A percentile compares a stretch with the other conserved stretches of the same genome.
Evolutionary conservation across 1,284 basidiomycete genomes (phyloP).

Genomic region (Ceratobasidium sp.): DNA sequence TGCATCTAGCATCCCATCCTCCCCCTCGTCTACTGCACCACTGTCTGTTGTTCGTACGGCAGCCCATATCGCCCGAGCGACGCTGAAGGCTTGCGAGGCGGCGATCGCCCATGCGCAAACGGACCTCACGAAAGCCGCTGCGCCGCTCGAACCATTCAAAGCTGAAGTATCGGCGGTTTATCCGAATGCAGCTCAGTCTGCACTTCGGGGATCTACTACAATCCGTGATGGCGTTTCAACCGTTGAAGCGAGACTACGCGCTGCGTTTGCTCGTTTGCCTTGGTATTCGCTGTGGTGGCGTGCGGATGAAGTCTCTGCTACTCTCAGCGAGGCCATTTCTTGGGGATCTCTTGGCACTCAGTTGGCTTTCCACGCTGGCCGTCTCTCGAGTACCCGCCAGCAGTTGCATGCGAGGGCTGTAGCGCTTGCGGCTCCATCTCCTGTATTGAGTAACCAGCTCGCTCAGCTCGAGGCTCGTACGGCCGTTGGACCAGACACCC

Average conservation of each 20-base stretch:
- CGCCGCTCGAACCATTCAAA: slow-evolving; percentile 28
- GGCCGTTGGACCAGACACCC: slow-evolving; percentile 18
- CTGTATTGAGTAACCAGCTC: slow-evolving; percentile 25
- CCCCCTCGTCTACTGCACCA: slow-evolving; percentile 19
- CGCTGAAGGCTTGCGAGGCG: slow-evolving; percentile 22
- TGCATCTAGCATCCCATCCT: slow-evolving; percentile 25
- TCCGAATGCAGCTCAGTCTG: slow-evolving; percentile 7
- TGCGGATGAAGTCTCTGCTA: slow-evolving; percentile 39
- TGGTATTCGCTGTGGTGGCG: slow-evolving; percentile 46
- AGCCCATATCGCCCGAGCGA: slow-evolving; percentile 23
- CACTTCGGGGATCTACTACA: slow-evolving; percentile 25
- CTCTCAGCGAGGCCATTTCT: slow-evolving; percentile 22
- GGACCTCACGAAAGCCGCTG: background rate
- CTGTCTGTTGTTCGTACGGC: slow-evolving; percentile 19
- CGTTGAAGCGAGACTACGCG: slow-evolving; percentile 23
- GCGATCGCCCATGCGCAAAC: slow-evolving; percentile 24
- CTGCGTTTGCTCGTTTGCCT: slow-evolving; percentile 33
- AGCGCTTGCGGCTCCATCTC: slow-evolving; percentile 16
- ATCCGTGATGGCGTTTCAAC: slow-evolving; percentile 31
- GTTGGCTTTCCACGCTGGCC: slow-evolving; percentile 37
- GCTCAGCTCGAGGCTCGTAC: slow-evolving; percentile 42
- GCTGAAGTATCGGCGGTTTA: slow-evolving; percentile 22
- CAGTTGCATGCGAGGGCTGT: slow-evolving; percentile 24
- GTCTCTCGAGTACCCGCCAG: slow-evolving; percentile 28
- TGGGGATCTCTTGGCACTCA: slow-evolving; percentile 40